These are phyloP conservation scores for Cyclocybe cylindracea DNA, from an alignment of 768 basidiomycete species.

Conservation along the genomic window DNA sequence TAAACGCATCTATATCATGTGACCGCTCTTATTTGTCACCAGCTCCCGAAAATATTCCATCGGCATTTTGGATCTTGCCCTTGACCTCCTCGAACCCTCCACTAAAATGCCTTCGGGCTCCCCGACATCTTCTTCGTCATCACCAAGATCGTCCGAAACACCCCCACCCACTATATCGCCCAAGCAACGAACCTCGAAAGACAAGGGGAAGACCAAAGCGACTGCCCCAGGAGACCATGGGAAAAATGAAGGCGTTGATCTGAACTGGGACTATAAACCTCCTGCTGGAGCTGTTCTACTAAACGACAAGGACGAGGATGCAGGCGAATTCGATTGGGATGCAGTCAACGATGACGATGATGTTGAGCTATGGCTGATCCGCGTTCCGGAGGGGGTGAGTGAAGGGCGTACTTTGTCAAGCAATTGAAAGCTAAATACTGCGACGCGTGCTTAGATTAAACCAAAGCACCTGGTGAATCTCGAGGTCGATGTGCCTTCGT, in stretches of 20 bases:
- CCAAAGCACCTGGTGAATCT: conserved; percentile 60
- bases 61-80: neutral
- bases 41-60: neutral
- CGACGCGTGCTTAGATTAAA: conserved; percentile 49
- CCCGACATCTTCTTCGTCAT: conserved; percentile 13
- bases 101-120: conserved; percentile 1
- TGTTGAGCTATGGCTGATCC: conserved; percentile 70
- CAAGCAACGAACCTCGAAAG: conserved; percentile 17
- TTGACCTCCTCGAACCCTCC: neutral
- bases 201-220: conserved; percentile 28
- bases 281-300: conserved; percentile 52
- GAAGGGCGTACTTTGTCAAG: neutral
- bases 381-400: conserved; percentile 68
- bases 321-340: conserved; percentile 70
- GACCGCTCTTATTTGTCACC: neutral
- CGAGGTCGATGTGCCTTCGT: conserved; percentile 44
- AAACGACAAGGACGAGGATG: conserved; percentile 44
- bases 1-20: neutral
- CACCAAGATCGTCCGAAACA: conserved; percentile 14
- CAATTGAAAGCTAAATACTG: neutral
- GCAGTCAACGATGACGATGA: conserved; percentile 54
- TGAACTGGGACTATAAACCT: conserved; percentile 61
- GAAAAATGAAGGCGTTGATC: conserved; percentile 56
- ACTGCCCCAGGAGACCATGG: conserved; percentile 24
- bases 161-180: conserved; percentile 10